Evolutionary conservation across 148 eudicot species (phyloP).

Genomic region (Spergularia bocconei): DNA sequence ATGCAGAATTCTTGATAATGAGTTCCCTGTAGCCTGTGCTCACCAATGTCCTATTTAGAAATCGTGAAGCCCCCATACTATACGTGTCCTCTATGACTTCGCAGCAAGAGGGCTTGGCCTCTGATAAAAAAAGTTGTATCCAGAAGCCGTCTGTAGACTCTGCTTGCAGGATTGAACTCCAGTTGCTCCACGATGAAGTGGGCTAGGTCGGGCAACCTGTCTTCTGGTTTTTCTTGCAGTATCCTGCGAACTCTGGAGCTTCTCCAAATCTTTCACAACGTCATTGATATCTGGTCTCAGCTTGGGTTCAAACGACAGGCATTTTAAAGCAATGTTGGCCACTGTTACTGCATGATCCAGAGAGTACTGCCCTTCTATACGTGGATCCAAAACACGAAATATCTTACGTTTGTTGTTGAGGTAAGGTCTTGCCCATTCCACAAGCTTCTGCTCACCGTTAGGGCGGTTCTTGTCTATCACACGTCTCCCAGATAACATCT

Average conservation of each 20-base stretch:
- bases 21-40: background rate
- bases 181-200: constrained; percentile 11
- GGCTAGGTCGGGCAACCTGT: constrained; percentile 7
- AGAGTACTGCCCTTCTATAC: constrained; percentile 43
- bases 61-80: background rate
- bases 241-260: constrained; percentile 28
- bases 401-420: constrained; percentile 31
- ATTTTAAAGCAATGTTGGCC: constrained; percentile 34
- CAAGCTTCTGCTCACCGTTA: constrained; percentile 32
- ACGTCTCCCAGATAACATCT: constrained; percentile 28
- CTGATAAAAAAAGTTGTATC: background rate
- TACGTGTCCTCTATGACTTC: constrained; percentile 19
- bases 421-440: constrained; percentile 36
- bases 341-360: constrained; percentile 30
- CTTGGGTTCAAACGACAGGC: constrained; percentile 40
- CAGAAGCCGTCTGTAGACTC: background rate
- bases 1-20: constrained; percentile 6
- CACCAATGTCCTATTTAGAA: constrained; percentile 11
- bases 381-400: constrained; percentile 32
- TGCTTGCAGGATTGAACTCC: constrained; percentile 24
- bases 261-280: constrained; percentile 37
- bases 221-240: constrained; percentile 4
- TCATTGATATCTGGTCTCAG: constrained; percentile 36
- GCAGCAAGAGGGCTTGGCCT: constrained; percentile 23
- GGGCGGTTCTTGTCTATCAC: constrained; percentile 33